A percentile compares a stretch with the other conserved stretches of the same genome.
Evolutionary conservation across 495 filamentous ascomycete genomes (phyloP).

Genomic region (Penicillium antarcticum): DNA sequence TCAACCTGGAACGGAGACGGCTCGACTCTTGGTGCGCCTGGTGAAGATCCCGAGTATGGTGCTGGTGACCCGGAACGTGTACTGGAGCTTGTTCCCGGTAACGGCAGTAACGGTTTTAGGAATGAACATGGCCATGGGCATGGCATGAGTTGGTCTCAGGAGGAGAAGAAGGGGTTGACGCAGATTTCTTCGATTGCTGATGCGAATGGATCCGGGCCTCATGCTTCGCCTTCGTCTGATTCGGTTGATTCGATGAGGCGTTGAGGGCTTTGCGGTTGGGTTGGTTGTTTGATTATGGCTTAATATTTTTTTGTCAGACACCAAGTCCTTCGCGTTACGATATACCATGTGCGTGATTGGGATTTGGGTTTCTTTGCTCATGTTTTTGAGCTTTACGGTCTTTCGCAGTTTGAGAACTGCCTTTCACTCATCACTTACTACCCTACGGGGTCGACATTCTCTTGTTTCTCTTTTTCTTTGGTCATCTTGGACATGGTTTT

Average conservation of each 20-base stretch:
- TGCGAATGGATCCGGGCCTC: conserved; percentile 1
- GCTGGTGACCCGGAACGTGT: conserved; percentile 24
- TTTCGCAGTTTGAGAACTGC: neutral
- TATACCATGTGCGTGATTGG: neutral
- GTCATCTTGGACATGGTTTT: neutral
- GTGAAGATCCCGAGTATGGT: conserved; percentile 34
- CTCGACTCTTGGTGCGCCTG: conserved; percentile 28
- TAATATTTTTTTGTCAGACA: too few relatives aligned
- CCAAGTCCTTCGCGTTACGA: neutral
- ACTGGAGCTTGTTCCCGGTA: conserved; percentile 20
- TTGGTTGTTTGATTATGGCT: too few relatives aligned
- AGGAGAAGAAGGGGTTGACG: conserved; percentile 4
- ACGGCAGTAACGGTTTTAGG: conserved; percentile 10
- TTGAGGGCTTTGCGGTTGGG: too few relatives aligned
- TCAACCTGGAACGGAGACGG: conserved; percentile 33
- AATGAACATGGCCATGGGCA: neutral
- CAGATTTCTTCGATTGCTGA: conserved; percentile 4
- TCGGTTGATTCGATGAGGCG: neutral
- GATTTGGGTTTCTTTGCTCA: too few relatives aligned
- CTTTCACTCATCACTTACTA: too few relatives aligned
- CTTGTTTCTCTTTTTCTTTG: neutral
- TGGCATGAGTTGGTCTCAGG: neutral
- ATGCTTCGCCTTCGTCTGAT: neutral
- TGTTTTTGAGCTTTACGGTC: neutral
- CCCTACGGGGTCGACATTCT: neutral